Evolutionary conservation across 192 early-diverging fungal genomes (phyloP), one percentile per base, ranked within the genome.

Genomic region (Cladochytrium replicatum): DNA sequence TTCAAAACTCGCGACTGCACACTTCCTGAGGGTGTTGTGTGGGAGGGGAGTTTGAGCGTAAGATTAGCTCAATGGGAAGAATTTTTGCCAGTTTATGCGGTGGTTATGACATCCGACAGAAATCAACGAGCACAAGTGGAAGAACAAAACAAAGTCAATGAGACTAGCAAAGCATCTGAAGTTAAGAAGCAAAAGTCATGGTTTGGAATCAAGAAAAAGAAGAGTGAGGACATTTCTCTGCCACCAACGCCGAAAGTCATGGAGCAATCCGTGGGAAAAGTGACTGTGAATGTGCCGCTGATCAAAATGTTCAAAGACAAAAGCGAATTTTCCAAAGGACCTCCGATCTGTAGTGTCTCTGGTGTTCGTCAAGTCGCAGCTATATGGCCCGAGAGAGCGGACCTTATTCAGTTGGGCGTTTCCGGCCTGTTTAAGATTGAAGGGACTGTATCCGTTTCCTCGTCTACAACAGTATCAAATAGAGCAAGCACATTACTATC

Each of bases 11-110:
- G 47, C 15, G 6, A n/a, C n/a, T n/a, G n/a, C n/a, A n/a, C n/a
- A n/a, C n/a, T n/a, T n/a, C n/a, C n/a, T 24, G 40, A 26, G 2
- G 64, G 67, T 19, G 44, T 72, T 19, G 41, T 58, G 21, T 63
- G 47, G 29, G 63, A 71, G 25, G 68, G 69, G 0, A 22, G 41
- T 15, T 24, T 72, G 9, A 50, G 63, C 17, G 55, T 53, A 13
- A 28, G 56, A 32, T 43, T 38, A 15, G 54, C 66, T 6, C 71
- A 72, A 38, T 38, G 44, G 1, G 55, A 28, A 0, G 45, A 45
- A 9, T 72, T 62, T 63, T 60, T 43, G 32, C 13, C 57, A 13
- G 70, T 56, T 41, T 48, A 63, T 34, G 64, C 62, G 2, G 60
- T 72, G 0, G 45, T 67, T 11, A 66, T 55, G 42, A 15, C 41